phyloP scores from a whole-genome alignment of 2,329 filamentous ascomycete genomes.

The Cladosporium sphaerospermum region DNA sequence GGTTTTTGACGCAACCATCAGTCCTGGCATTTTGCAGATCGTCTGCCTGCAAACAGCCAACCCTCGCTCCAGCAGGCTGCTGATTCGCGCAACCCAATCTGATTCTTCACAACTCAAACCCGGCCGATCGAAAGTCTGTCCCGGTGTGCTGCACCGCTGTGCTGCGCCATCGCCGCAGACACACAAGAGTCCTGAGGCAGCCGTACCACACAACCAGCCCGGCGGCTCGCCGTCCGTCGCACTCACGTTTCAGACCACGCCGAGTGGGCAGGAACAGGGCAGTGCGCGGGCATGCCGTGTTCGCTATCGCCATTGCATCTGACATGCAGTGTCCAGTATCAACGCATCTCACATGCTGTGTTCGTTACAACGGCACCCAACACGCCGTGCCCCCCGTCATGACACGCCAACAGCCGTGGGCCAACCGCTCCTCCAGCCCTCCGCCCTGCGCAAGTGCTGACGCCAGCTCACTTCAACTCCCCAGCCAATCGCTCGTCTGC shows the following conservation, averaged over 20 bases:
- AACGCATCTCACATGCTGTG: too few relatives aligned
- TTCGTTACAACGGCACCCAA: too few relatives aligned
- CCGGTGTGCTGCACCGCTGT: too few relatives aligned
- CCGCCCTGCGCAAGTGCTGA: constrained; percentile 7
- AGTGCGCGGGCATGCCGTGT: background rate
- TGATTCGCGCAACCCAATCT: background rate
- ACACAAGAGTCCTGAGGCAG: too few relatives aligned
- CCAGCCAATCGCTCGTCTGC: constrained; percentile 2
- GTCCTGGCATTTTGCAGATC: too few relatives aligned
- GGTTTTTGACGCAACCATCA: too few relatives aligned
- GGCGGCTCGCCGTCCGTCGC: background rate
- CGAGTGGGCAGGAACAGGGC: constrained; percentile 1
- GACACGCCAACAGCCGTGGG: background rate
- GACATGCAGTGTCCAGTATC: too few relatives aligned
- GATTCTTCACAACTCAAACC: background rate
- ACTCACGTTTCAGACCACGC: constrained; percentile 4
- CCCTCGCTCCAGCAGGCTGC: background rate
- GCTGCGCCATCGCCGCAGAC: too few relatives aligned
- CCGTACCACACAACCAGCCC: background rate
- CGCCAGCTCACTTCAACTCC: constrained; percentile 2
- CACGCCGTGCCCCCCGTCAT: too few relatives aligned
- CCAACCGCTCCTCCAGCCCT: background rate
- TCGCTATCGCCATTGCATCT: too few relatives aligned
- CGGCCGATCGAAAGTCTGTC: background rate
- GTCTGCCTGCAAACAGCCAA: too few relatives aligned